Conservation (phyloP, 2,329 filamentous ascomycete species). For the Cercospora berteroae region DNA sequence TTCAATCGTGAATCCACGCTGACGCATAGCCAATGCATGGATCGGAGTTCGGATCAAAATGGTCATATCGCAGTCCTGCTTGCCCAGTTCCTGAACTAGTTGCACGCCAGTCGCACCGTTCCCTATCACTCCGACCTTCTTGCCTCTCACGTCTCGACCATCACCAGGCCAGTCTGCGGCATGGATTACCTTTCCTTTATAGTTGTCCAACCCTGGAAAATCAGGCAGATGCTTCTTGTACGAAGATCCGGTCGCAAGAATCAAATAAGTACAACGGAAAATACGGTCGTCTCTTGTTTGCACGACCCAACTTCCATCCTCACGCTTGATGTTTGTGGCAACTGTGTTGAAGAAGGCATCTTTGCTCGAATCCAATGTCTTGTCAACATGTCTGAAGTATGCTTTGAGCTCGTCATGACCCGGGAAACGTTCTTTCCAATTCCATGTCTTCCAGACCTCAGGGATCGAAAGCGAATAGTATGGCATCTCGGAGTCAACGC, state of each 20-base stretch:
- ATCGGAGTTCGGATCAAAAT: not conserved
- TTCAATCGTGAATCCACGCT: not conserved
- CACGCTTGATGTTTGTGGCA: not conserved
- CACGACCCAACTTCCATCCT: not conserved
- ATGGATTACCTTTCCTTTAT: not conserved
- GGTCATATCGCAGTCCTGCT: not conserved
- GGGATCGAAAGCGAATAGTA: slow-evolving; percentile 48
- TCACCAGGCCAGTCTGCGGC: not conserved
- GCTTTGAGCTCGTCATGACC: not conserved
- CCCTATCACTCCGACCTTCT: not conserved
- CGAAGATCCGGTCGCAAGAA: not conserved
- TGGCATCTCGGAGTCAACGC: slow-evolving; percentile 48
- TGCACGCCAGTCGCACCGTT: not conserved
- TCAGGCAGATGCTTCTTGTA: not conserved
- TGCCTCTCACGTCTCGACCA: not conserved
- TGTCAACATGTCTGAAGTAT: not conserved
- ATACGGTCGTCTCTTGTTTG: not conserved
- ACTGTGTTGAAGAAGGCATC: not conserved
- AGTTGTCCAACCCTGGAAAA: not conserved
- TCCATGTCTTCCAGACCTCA: slow-evolving; percentile 52
- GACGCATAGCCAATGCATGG: not conserved
- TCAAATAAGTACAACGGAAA: not conserved
- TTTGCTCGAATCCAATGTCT: not conserved
- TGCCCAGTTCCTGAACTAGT: not conserved
- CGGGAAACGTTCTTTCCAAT: not conserved